phyloP scores from a whole-genome alignment of 169 alveolate species.

The Plasmodium ovale region DNA sequence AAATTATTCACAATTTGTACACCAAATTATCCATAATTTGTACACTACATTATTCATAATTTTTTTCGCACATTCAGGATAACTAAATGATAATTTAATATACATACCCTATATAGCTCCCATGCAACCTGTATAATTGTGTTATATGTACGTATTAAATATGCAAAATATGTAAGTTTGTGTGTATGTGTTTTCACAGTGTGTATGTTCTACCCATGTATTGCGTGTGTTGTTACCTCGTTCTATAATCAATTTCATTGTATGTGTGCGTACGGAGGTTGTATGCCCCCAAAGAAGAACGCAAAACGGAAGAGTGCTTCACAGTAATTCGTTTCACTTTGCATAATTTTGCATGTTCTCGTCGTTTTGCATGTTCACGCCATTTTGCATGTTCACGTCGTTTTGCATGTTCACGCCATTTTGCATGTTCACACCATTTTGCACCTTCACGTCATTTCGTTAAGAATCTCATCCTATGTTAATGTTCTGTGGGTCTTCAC shows the following conservation, averaged over 20 bases:
- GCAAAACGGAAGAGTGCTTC: not conserved
- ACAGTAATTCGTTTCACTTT: not conserved
- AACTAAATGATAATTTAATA: not conserved
- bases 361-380: too few species aligned
- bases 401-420: too few species aligned
- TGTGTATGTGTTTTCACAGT: not conserved
- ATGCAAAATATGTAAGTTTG: not conserved
- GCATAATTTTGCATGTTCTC: not conserved
- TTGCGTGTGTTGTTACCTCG: not conserved
- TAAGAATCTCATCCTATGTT: too few species aligned
- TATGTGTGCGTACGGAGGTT: not conserved
- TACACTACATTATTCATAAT: not conserved
- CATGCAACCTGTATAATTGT: not conserved
- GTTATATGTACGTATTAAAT: not conserved
- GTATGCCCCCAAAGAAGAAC: not conserved
- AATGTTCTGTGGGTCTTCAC: not conserved
- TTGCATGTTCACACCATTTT: too few species aligned
- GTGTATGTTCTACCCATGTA: not conserved
- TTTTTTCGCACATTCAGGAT: not conserved
- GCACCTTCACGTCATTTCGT: too few species aligned
- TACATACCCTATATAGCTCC: not conserved
- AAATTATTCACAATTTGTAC: too few species aligned
- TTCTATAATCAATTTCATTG: not conserved
- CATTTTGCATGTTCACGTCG: too few species aligned
- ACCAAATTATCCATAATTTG: too few species aligned